Percentiles rank a stretch among this genome's conserved stretches.
These are phyloP conservation scores for Entrophospora sp. DNA, from an alignment of 192 early-diverging fungal species.

Conservation along the genomic window DNA sequence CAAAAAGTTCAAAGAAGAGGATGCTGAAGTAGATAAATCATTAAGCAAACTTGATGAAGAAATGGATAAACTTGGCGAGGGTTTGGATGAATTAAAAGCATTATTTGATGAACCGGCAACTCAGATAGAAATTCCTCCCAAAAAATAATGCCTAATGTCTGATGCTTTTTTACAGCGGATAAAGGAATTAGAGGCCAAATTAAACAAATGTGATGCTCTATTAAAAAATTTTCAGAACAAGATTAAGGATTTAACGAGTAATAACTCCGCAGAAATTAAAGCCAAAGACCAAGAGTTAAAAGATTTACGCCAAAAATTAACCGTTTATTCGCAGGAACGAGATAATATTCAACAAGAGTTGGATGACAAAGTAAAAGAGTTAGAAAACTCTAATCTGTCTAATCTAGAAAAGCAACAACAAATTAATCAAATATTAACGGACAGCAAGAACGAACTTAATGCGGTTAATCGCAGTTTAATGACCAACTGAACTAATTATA, in stretches of 20 bases:
- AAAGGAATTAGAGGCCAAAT: no score
- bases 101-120: no score
- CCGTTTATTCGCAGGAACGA: not conserved
- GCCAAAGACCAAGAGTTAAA: not conserved
- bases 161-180: no score
- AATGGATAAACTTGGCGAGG: not conserved
- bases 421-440: not conserved
- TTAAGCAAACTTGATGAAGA: not conserved
- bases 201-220: not conserved
- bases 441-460: not conserved
- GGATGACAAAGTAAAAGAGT: not conserved
- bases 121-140: no score
- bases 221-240: not conserved
- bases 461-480: not conserved
- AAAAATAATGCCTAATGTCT: no score
- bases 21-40: not conserved
- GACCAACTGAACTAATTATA: not conserved
- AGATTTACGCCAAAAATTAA: not conserved
- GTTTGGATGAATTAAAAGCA: not conserved
- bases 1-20: not conserved
- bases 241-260: not conserved
- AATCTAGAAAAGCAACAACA: not conserved
- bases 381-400: not conserved
- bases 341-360: not conserved
- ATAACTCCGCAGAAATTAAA: not conserved